Base-by-base conservation (phyloP, 345 rosid genomes). In the Ailanthus altissimus region DNA sequence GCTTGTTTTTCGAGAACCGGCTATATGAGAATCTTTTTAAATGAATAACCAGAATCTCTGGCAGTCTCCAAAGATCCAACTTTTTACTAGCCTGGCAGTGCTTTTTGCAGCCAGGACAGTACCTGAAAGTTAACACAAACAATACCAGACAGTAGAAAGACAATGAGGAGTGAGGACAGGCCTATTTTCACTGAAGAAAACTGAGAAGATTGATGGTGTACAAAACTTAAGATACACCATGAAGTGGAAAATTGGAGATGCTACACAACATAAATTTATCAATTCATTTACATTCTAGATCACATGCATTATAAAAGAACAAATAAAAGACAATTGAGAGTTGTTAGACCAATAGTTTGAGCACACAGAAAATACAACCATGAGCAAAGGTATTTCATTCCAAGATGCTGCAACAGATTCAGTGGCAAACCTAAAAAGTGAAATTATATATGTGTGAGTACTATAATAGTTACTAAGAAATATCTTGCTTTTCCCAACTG, bases 41-140 rank as follows among this genome's bases (percentile, higher is more conserved):
- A 88, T 96, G 99, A 84, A 93, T 89, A 62, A 96, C 97, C 62
- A 96, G 85, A 82, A 93, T 92, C 88, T 93, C 92, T 20, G 99
- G 99, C 78, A 93, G 80, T 81, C 99, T 92, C 99, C 99, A 93
- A 43, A 93, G 97, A 81, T 96, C 98, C 79, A 96, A 86, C 81
- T 92, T 96, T 84, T 96, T 96, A 79, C 90, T 85, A 58, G 99
- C 99, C 86, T 96, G 99, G 25, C 85, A 81, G 76, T 92, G 98
- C 78, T 87, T 83, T 83, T 96, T 93, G 90, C 99, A 96, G 76
- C 87, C 72, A 71, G 98, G 98, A 86, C 99, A 94, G 77, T 88
- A 94, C 99, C 98, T 96, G 83, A 60, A 32, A 81, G 73, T 62
- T 32, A 78, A 32, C 50, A 81, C 43, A 51, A 61, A 23, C 56